Evolutionary conservation across 495 filamentous ascomycete genomes (phyloP), one percentile per base, ranked within the genome.

Genomic region (Penicillium antarcticum): DNA sequence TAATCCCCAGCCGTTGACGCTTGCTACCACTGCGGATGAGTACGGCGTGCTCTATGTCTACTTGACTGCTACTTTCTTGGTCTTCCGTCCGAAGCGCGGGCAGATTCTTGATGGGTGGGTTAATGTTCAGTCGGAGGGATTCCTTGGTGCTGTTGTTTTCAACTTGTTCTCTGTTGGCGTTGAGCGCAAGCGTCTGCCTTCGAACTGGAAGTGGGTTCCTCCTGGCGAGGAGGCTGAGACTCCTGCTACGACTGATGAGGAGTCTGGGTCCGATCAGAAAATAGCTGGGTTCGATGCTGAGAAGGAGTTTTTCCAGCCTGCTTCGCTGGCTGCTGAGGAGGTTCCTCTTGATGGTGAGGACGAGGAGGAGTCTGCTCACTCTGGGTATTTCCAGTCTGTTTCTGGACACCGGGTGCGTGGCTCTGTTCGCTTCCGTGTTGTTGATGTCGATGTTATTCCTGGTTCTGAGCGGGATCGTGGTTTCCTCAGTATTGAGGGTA

Each of bases 81-180:
- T 91, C 29, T 86, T 88, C 65, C 74, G 73, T 41, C 88, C 88
- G 1, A 64, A 73, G 56, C 79, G 74, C 51, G 82, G 82, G 13
- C 72, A 73, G 21, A 68, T 62, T 31, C 66, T 91, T 19, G 80
- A 87, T 45, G 88, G 84, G 11, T 83, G 74, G 65, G 78, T 91
- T 26, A 89, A 87, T 55, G 69, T 90, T 31, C 84, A 87, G 60
- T 86, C 82, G n/a, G 81, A 87, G 50, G 81, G 82, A 8, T 85
- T 89, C 60, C 60, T 92, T 1, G 86, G 86, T 18, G 69, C 89
- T 3, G 73, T 89, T 3, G 85, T 83, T 12, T 82, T 83, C 57
- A 92, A 92, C 65, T 69, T 88, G 14, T 90, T 91, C 75, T 86
- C 83, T 53, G 86, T 87, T 1, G 83, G 79, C 35, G 84, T 92